These are phyloP conservation scores for Thalassia testudinum DNA, from an alignment of 116 monocot genomes.

Conservation along the genomic window DNA sequence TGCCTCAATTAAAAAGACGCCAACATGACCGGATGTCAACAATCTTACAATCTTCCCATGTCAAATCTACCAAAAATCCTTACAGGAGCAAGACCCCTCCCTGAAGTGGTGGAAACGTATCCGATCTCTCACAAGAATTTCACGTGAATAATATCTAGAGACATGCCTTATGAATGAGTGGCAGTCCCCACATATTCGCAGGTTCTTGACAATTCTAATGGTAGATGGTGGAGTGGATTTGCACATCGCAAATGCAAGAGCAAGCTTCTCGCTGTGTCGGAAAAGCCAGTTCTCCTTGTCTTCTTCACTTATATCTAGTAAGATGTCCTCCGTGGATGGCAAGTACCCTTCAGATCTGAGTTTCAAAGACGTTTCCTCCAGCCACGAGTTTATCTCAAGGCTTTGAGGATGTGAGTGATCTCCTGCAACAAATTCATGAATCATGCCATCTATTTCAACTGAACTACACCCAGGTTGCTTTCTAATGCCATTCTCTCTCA, in stretches of 20 bases:
- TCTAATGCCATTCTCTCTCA: slow-evolving; percentile 28
- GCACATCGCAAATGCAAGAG: slow-evolving; percentile 49
- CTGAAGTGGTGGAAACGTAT: slow-evolving; percentile 65
- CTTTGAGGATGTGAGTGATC: slow-evolving; percentile 10
- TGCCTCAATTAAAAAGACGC: no score
- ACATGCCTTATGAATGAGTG: slow-evolving; percentile 51
- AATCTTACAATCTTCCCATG: not conserved
- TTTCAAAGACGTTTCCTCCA: slow-evolving; percentile 11
- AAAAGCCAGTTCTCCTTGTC: slow-evolving; percentile 21
- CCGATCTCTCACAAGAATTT: slow-evolving; percentile 52
- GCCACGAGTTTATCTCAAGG: slow-evolving; percentile 8
- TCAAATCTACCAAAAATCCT: slow-evolving; percentile 46
- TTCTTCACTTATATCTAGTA: slow-evolving; percentile 12
- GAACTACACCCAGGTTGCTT: slow-evolving; percentile 64
- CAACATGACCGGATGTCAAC: no score
- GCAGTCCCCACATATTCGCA: slow-evolving; percentile 57
- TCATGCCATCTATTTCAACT: slow-evolving; percentile 29
- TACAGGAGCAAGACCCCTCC: slow-evolving; percentile 52
- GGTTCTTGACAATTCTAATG: slow-evolving; percentile 46
- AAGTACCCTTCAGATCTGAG: slow-evolving; percentile 9
- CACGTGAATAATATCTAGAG: slow-evolving; percentile 25
- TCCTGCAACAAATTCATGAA: slow-evolving; percentile 25
- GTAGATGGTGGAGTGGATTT: slow-evolving; percentile 14
- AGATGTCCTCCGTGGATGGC: slow-evolving; percentile 14
- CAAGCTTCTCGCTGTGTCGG: slow-evolving; percentile 65